These are phyloP conservation scores for Chrysochromulina tobinii DNA, from an alignment of 78 protist genomes.

Conservation along the genomic window DNA sequence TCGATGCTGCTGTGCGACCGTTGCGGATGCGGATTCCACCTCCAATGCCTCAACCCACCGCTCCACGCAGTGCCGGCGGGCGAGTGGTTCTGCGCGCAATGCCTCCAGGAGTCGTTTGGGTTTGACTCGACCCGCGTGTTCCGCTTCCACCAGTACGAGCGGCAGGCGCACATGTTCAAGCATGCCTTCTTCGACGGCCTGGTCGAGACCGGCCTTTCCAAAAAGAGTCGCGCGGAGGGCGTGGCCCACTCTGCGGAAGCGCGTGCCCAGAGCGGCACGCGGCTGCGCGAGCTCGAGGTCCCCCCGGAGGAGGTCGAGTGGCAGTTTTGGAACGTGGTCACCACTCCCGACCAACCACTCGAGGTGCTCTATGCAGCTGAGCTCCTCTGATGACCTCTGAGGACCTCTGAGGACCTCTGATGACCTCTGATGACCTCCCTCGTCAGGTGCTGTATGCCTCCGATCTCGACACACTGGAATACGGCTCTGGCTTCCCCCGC, in stretches of 20 bases:
- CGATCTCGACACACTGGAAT: background rate
- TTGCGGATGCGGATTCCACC: conserved; percentile 21
- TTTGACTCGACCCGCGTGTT: background rate
- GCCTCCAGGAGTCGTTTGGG: background rate
- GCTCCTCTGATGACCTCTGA: background rate
- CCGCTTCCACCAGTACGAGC: background rate
- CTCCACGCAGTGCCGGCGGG: background rate
- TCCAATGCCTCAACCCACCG: background rate
- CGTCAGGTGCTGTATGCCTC: background rate
- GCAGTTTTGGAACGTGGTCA: conserved; percentile 18
- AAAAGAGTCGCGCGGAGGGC: background rate
- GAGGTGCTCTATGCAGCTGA: background rate
- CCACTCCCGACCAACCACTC: background rate
- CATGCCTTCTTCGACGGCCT: conserved; percentile 1
- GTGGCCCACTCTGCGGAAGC: background rate
- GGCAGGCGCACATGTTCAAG: conserved; percentile 3
- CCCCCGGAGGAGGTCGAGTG: conserved; percentile 7
- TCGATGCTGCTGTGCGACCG: background rate
- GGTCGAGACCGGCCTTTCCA: background rate
- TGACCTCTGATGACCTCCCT: too few species aligned
- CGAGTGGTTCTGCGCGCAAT: conserved; percentile 4
- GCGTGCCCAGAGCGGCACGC: background rate
- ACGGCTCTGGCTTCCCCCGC: conserved; percentile 3
- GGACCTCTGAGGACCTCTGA: too few species aligned
- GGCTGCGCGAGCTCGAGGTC: background rate